Evolutionary conservation across 2,329 filamentous ascomycete species (phyloP).

Genomic region (Pseudopithomyces maydicus): DNA sequence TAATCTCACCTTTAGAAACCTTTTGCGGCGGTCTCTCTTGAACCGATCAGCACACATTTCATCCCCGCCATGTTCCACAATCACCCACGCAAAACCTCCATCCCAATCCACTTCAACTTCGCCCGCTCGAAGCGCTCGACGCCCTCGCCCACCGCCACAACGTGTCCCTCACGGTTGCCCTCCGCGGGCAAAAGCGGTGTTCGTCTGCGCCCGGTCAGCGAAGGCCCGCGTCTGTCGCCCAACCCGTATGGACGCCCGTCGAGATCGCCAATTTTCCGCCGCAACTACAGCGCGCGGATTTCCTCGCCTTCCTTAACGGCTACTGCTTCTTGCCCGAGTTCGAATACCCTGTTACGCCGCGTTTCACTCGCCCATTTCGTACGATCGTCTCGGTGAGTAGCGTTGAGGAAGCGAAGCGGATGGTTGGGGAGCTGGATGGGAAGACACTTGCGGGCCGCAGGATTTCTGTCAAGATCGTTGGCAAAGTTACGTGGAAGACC

Average conservation of each 20-base stretch:
- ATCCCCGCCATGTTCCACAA: neutral
- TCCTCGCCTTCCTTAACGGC: slow-evolving; percentile 8
- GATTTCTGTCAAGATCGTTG: slow-evolving; percentile 7
- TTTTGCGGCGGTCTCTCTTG: too few species aligned
- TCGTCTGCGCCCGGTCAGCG: neutral
- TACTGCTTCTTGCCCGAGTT: slow-evolving; percentile 16
- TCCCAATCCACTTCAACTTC: slow-evolving; percentile 2
- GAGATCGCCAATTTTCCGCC: slow-evolving; percentile 19
- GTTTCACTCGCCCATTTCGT: slow-evolving; percentile 16
- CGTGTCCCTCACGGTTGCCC: neutral
- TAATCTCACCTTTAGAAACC: too few species aligned
- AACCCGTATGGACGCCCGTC: slow-evolving; percentile 7
- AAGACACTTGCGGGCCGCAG: slow-evolving; percentile 5
- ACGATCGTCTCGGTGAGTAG: slow-evolving; percentile 9
- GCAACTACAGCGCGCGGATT: slow-evolving; percentile 7
- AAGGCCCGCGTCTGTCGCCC: neutral
- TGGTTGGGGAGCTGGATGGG: slow-evolving; percentile 12
- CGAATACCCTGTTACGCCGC: slow-evolving; percentile 4
- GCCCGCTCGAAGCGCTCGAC: neutral
- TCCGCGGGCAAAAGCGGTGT: neutral
- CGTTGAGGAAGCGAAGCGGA: slow-evolving; percentile 10
- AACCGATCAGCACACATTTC: too few species aligned
- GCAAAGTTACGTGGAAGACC: slow-evolving; percentile 3
- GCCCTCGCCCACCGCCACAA: neutral
- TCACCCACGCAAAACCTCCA: slow-evolving; percentile 1